These are phyloP conservation scores for Knoxia roxburghii DNA, from an alignment of 257 asterid genomes.

Conservation along the genomic window DNA sequence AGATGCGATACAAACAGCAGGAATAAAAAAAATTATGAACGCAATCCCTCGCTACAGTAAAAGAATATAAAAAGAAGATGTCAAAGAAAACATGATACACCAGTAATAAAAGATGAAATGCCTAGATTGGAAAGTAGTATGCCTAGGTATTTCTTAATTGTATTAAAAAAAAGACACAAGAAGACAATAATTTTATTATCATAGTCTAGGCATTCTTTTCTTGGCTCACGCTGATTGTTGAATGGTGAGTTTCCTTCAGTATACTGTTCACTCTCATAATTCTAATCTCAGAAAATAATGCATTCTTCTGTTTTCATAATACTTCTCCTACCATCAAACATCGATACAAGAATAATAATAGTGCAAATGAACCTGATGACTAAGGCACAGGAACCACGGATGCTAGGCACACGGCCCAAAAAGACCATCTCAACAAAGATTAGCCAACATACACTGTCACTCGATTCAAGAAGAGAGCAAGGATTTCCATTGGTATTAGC, in stretches of 20 bases:
- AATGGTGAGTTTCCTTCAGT: not conserved
- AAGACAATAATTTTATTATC: no score
- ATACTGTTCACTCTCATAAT: not conserved
- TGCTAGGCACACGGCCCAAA: slow-evolving; percentile 1
- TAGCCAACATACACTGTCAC: slow-evolving; percentile 41
- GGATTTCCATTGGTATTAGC: slow-evolving; percentile 36
- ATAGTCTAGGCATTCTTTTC: not conserved
- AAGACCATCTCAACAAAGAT: slow-evolving; percentile 6
- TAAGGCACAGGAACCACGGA: not conserved
- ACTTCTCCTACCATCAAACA: not conserved
- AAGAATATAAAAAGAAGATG: no score
- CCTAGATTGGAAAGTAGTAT: no score
- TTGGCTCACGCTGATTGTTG: not conserved
- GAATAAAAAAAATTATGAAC: not conserved
- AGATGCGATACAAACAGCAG: not conserved
- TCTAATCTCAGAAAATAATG: not conserved
- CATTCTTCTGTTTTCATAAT: not conserved
- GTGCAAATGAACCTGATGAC: not conserved
- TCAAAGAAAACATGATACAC: no score
- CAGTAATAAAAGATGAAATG: no score
- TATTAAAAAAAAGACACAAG: no score
- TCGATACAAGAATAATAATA: no score
- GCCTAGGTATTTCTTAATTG: no score
- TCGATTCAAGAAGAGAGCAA: slow-evolving; percentile 33
- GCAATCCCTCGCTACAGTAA: no score